A percentile compares a stretch with the other conserved stretches of the same genome.
phyloP scores from a whole-genome alignment of 208 protist species.

The Sergeia podlipaevii region DNA sequence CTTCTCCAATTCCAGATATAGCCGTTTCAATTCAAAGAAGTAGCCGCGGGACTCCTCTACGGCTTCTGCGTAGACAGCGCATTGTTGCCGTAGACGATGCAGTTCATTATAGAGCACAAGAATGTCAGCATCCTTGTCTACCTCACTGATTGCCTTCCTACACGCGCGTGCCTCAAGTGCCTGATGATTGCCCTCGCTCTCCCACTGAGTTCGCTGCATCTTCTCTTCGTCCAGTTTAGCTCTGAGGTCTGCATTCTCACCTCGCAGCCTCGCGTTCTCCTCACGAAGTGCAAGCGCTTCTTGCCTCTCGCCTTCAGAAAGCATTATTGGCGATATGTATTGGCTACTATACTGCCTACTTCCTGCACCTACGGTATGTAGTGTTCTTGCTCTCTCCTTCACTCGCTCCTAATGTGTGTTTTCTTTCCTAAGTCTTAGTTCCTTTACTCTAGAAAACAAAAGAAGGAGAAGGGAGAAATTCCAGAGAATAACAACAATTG shows the following conservation, averaged over 20 bases:
- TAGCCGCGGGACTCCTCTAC: conserved; percentile 62
- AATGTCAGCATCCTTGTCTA: conserved; percentile 32
- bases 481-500: background rate
- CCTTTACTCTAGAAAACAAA: conserved; percentile 2
- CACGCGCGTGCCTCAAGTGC: conserved; percentile 18
- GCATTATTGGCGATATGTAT: too few relatives aligned
- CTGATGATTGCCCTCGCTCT: conserved; percentile 23
- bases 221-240: conserved; percentile 30
- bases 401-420: too few relatives aligned
- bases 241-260: conserved; percentile 46
- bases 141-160: conserved; percentile 19
- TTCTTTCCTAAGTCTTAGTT: too few relatives aligned
- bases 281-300: conserved; percentile 29
- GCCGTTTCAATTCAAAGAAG: conserved; percentile 71
- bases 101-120: conserved; percentile 58
- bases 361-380: too few relatives aligned
- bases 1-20: conserved; percentile 56
- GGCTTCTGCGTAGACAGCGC: conserved; percentile 59
- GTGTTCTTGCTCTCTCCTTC: too few relatives aligned
- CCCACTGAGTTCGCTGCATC: conserved; percentile 21
- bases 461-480: conserved; percentile 11
- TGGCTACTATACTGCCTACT: too few relatives aligned
- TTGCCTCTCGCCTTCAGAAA: too few relatives aligned
- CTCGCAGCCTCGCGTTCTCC: conserved; percentile 30
- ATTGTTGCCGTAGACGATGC: conserved; percentile 41